phyloP scores from a whole-genome alignment of 176 grass and related monocot species.

The Rhynchospora breviuscula region DNA sequence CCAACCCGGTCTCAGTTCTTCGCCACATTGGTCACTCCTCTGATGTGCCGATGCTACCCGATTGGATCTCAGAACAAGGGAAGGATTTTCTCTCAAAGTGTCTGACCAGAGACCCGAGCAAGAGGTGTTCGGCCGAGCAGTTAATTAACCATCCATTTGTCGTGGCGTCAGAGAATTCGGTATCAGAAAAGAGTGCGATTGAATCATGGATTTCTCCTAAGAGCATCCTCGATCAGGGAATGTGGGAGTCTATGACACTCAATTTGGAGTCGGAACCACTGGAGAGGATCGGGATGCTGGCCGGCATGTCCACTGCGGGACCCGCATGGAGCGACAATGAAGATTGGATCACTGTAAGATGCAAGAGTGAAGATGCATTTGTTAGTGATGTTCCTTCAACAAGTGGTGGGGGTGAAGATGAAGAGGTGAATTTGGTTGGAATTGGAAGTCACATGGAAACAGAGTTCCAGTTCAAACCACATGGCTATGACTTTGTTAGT shows the following conservation, averaged over 20 bases:
- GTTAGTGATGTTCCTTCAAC: constrained; percentile 5
- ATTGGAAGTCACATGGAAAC: constrained; percentile 18
- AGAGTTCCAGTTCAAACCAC: constrained; percentile 18
- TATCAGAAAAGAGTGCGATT: not conserved
- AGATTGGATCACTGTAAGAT: constrained; percentile 21
- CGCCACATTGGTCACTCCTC: constrained; percentile 35
- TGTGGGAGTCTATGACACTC: constrained; percentile 44
- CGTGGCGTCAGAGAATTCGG: not conserved
- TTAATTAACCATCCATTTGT: constrained; percentile 28
- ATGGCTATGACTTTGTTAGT: not conserved
- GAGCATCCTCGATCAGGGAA: constrained; percentile 39
- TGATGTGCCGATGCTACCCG: constrained; percentile 19
- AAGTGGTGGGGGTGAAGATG: not conserved
- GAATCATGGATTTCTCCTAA: constrained; percentile 40
- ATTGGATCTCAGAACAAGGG: constrained; percentile 31
- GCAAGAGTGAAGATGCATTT: constrained; percentile 20
- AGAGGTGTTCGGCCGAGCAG: constrained; percentile 30
- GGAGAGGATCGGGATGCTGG: not conserved
- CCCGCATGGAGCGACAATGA: not conserved
- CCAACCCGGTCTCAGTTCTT: constrained; percentile 23
- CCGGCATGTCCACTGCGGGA: not conserved
- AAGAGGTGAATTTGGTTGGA: constrained; percentile 12
- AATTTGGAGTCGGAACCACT: constrained; percentile 31
- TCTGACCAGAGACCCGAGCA: constrained; percentile 28
- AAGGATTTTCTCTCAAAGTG: constrained; percentile 43